Percentiles rank a stretch among this genome's conserved stretches.
These are phyloP conservation scores for Dictyostelium brefeldianum DNA, from an alignment of 78 protist genomes.

Conservation along the genomic window DNA sequence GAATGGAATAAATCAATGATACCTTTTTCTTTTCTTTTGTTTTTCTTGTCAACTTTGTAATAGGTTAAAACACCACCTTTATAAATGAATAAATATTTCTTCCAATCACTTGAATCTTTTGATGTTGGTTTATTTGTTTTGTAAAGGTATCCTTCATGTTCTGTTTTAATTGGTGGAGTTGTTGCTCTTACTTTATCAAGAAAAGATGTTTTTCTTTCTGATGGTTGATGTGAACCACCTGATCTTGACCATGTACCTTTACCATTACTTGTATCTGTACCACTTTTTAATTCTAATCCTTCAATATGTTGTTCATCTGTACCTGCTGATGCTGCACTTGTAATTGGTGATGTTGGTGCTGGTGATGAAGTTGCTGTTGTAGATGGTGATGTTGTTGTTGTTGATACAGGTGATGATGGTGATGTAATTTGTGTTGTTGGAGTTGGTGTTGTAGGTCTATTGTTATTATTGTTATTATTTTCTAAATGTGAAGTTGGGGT, in stretches of 20 bases:
- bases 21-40: constrained; percentile 55
- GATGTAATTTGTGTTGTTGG: background rate
- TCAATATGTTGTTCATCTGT: constrained; percentile 1
- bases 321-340: background rate
- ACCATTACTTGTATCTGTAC: constrained; percentile 26
- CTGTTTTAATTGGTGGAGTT: constrained; percentile 16
- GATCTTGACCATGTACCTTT: constrained; percentile 49
- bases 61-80: constrained; percentile 47
- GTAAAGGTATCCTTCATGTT: constrained; percentile 43
- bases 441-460: background rate
- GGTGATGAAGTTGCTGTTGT: background rate
- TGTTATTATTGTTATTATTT: background rate
- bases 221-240: background rate
- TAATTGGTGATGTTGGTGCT: background rate
- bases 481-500: background rate
- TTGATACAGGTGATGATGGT: background rate
- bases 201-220: constrained; percentile 25
- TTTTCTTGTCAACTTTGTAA: constrained; percentile 34
- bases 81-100: constrained; percentile 53
- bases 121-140: constrained; percentile 50
- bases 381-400: background rate
- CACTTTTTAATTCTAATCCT: background rate
- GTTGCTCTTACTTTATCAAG: constrained; percentile 20
- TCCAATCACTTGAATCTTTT: constrained; percentile 56
- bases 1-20: constrained; percentile 53